Conservation (phyloP, 2,329 filamentous ascomycete species). For the Sphaceloma murrayae region DNA sequence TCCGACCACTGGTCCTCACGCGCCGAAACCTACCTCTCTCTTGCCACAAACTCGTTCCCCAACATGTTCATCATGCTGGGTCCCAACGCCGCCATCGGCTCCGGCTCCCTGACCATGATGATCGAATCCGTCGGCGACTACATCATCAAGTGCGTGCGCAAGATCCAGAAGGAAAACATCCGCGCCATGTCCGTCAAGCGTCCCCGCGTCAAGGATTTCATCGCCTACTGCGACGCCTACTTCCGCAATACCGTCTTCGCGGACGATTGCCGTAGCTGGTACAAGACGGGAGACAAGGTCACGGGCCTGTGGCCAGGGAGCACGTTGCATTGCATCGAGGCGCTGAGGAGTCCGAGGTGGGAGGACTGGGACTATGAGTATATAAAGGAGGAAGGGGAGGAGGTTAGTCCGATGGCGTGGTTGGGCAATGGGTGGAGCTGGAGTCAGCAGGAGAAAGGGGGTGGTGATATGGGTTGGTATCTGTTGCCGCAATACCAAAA, state of each 20-base stretch:
- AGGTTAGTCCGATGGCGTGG: constrained; percentile 30
- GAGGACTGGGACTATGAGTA: constrained; percentile 41
- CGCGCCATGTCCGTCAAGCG: constrained; percentile 37
- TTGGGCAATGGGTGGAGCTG: constrained; percentile 33
- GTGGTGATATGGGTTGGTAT: constrained; percentile 34
- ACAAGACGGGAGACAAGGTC: constrained; percentile 25
- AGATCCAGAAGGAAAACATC: constrained; percentile 33
- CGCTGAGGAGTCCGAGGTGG: constrained; percentile 35
- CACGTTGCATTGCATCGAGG: constrained; percentile 43
- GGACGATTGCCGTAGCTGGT: constrained; percentile 39
- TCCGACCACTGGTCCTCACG: constrained; percentile 29
- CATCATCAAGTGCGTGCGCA: constrained; percentile 21
- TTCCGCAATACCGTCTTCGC: constrained; percentile 40
- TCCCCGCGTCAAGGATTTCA: constrained; percentile 43
- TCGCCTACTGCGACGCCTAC: constrained; percentile 35
- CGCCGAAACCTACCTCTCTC: constrained; percentile 21
- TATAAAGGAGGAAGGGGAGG: constrained; percentile 20
- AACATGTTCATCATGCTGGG: constrained; percentile 37
- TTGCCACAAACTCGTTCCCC: constrained; percentile 24
- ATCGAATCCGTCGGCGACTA: constrained; percentile 34
- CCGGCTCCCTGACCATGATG: constrained; percentile 34
- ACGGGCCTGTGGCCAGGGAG: constrained; percentile 38
- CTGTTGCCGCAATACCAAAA: constrained; percentile 34
- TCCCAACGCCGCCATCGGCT: constrained; percentile 34
- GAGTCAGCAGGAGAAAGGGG: constrained; percentile 28